A percentile compares a stretch with the other conserved stretches of the same genome.
Conservation (phyloP, 768 basidiomycete genomes). For the Mycena galericulata region DNA sequence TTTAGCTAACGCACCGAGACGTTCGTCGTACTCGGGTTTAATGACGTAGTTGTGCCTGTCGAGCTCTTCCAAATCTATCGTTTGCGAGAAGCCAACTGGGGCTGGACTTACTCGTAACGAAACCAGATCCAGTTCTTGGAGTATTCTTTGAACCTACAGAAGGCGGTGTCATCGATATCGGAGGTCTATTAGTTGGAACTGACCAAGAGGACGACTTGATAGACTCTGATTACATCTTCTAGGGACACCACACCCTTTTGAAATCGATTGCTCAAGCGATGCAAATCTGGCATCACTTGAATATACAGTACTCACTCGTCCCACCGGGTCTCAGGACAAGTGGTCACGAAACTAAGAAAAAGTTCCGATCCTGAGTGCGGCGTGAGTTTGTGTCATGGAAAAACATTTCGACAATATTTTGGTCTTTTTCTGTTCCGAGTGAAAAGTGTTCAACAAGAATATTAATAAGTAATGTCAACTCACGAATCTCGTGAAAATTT, state of each 20-base stretch:
- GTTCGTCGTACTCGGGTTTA: slow-evolving; percentile 89
- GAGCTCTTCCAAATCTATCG: slow-evolving; percentile 90
- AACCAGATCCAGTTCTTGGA: slow-evolving; percentile 75
- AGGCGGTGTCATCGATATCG: not conserved
- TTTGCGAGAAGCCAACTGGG: slow-evolving; percentile 59
- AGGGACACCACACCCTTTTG: slow-evolving; percentile 85
- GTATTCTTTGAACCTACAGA: slow-evolving; percentile 83
- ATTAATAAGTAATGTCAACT: too few species aligned
- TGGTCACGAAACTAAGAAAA: not conserved
- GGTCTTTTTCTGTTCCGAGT: slow-evolving; percentile 75
- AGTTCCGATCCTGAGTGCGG: slow-evolving; percentile 68
- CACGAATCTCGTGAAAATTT: slow-evolving; percentile 93
- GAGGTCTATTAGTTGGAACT: slow-evolving; percentile 21
- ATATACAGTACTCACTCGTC: slow-evolving; percentile 92
- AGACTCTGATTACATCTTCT: slow-evolving; percentile 95
- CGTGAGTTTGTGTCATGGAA: slow-evolving; percentile 82
- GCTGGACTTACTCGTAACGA: slow-evolving; percentile 65
- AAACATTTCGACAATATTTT: slow-evolving; percentile 89
- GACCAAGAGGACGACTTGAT: slow-evolving; percentile 92
- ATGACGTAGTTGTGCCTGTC: slow-evolving; percentile 91
- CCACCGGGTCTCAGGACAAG: slow-evolving; percentile 49
- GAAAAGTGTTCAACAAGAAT: not conserved
- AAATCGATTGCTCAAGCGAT: slow-evolving; percentile 91
- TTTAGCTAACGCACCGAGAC: slow-evolving; percentile 74
- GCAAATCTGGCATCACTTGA: slow-evolving; percentile 94